A percentile compares a stretch with the other conserved stretches of the same genome.
Conservation (phyloP, 2,329 filamentous ascomycete species). For the Fusarium guadeloupense region DNA sequence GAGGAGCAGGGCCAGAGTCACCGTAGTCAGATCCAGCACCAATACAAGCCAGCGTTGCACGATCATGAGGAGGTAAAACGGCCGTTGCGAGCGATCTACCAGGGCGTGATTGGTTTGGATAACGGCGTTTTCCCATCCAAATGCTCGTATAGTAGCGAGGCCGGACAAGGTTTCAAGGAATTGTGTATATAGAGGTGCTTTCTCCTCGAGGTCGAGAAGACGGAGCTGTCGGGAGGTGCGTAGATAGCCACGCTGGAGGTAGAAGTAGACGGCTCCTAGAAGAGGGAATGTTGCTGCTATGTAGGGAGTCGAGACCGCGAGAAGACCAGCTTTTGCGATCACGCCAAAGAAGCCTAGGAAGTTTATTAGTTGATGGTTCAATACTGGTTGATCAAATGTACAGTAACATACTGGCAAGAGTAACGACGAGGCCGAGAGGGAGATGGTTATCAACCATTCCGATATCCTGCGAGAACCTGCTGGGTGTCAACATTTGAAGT, state of each 20-base stretch:
- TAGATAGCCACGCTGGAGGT: constrained; percentile 55
- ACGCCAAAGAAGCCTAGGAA: constrained; percentile 47
- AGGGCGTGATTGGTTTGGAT: constrained; percentile 56
- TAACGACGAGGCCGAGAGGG: constrained; percentile 47
- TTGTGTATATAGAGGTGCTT: constrained; percentile 51
- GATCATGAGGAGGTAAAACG: constrained; percentile 65
- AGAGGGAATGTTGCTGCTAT: constrained; percentile 56
- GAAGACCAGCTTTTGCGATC: constrained; percentile 39
- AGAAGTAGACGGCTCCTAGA: constrained; percentile 52
- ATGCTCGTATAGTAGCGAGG: constrained; percentile 62
- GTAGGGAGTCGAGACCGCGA: constrained; percentile 41
- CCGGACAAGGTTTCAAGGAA: constrained; percentile 59
- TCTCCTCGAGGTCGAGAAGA: constrained; percentile 54
- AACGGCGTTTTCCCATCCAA: constrained; percentile 56
- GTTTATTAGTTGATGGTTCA: background rate
- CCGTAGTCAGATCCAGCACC: constrained; percentile 60
- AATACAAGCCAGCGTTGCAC: constrained; percentile 67
- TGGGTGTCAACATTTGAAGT: background rate
- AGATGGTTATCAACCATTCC: constrained; percentile 55
- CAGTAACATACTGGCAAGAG: constrained; percentile 48
- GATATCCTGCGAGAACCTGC: constrained; percentile 56
- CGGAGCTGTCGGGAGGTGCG: constrained; percentile 55
- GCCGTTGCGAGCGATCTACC: constrained; percentile 63
- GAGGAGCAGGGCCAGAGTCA: constrained; percentile 57
- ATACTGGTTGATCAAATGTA: background rate